Evolutionary conservation across 2,329 filamentous ascomycete species (phyloP).

Genomic region (Colletotrichum chrysophilum): DNA sequence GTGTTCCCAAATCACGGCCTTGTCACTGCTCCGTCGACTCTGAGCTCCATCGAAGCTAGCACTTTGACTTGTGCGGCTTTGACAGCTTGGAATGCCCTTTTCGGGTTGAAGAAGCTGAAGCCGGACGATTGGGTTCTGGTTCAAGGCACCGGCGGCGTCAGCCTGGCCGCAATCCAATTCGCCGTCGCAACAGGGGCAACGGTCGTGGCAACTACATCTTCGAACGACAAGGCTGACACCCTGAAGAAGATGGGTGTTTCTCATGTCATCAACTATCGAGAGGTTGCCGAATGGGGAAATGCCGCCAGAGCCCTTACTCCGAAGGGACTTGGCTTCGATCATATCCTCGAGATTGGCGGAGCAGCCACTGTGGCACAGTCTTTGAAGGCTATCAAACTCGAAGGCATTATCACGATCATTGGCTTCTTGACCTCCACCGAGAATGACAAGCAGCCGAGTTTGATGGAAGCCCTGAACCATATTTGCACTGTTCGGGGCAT

Average conservation of each 20-base stretch:
- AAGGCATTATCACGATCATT: background rate
- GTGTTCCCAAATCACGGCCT: background rate
- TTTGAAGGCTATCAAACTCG: background rate
- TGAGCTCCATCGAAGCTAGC: background rate
- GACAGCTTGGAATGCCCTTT: conserved; percentile 24
- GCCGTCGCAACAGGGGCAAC: conserved; percentile 54
- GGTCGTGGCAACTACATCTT: conserved; percentile 64
- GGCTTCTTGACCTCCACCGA: background rate
- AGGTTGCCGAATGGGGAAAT: conserved; percentile 58
- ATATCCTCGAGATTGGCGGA: background rate
- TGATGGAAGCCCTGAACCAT: background rate
- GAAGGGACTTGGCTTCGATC: background rate
- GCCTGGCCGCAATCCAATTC: conserved; percentile 49
- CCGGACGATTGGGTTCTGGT: conserved; percentile 50
- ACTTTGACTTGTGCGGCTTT: background rate
- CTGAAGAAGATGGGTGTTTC: conserved; percentile 59
- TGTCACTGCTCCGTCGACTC: background rate
- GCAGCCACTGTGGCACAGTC: background rate
- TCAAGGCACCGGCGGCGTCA: conserved; percentile 59
- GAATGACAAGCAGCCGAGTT: background rate
- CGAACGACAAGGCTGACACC: conserved; percentile 49
- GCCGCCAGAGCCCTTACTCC: conserved; percentile 52
- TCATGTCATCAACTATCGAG: conserved; percentile 62
- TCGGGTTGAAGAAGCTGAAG: conserved; percentile 37
- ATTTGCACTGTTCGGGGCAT: background rate